Conservation (phyloP, 2,329 filamentous ascomycete genomes). For the Aphanoascus verrucosus region DNA sequence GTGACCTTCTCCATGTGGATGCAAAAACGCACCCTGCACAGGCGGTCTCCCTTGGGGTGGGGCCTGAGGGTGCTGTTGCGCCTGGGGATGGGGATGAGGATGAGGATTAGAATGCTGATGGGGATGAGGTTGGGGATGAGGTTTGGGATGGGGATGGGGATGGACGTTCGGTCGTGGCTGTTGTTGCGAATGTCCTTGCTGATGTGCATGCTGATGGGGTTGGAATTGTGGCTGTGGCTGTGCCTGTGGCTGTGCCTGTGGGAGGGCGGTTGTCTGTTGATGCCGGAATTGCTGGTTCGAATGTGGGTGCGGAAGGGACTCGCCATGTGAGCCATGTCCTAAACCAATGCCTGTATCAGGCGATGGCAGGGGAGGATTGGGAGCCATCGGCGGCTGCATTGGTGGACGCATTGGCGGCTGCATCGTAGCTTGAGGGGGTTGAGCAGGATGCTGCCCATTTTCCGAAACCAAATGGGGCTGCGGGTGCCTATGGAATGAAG, state of each 20-base stretch:
- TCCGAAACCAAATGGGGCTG: not conserved
- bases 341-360: not conserved
- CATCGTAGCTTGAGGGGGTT: not conserved
- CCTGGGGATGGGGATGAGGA: not conserved
- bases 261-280: not conserved
- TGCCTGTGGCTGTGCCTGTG: conserved; percentile 3
- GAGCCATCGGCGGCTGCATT: no score
- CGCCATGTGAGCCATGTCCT: not conserved
- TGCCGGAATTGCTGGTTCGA: not conserved
- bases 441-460: not conserved
- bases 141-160: conserved; percentile 1
- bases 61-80: not conserved
- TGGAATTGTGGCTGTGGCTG: not conserved
- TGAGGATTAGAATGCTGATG: not conserved
- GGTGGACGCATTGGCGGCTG: no score
- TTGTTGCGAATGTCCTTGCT: not conserved
- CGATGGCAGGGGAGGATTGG: not conserved
- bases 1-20: not conserved
- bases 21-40: not conserved
- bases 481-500: not conserved
- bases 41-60: not conserved
- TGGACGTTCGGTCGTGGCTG: not conserved
- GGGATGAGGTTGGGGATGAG: conserved; percentile 5
- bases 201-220: conserved; percentile 1
- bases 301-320: conserved; percentile 4